phyloP scores from a whole-genome alignment of 257 asterid genomes.

The Capsicum rhomboideum region DNA sequence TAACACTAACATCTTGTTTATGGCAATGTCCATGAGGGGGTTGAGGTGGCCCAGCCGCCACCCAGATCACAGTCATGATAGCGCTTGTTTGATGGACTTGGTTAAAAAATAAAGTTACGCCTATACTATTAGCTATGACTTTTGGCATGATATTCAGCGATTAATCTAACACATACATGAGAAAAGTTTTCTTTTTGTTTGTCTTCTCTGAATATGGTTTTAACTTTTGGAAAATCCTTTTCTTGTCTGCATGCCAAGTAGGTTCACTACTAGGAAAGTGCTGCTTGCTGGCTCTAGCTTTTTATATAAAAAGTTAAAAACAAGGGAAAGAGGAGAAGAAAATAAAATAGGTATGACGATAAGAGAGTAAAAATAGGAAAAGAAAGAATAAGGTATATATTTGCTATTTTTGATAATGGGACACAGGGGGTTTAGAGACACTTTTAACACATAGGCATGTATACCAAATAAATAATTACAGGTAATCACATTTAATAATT shows the following conservation, averaged over 20 bases:
- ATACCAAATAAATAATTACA: no score
- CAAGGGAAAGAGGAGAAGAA: not conserved
- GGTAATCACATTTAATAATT: no score
- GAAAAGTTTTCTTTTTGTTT: not conserved
- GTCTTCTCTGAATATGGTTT: not conserved
- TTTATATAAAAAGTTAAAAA: not conserved
- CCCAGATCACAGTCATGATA: no score
- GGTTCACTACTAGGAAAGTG: not conserved
- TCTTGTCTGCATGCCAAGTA: not conserved
- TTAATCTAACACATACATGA: not conserved
- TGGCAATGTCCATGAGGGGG: no score
- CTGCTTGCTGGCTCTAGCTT: not conserved
- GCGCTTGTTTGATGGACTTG: no score
- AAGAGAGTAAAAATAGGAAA: not conserved
- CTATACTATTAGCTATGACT: no score
- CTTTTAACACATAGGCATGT: not conserved
- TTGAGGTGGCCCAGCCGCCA: no score
- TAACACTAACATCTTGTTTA: no score
- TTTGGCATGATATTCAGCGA: no score
- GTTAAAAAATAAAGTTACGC: no score
- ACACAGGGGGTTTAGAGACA: not conserved
- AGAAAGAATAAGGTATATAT: not conserved
- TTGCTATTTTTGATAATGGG: not conserved
- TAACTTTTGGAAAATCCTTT: not conserved
- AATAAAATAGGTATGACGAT: not conserved